Conservation (phyloP, 768 basidiomycete genomes). For the Kwoniella bestiolae region DNA sequence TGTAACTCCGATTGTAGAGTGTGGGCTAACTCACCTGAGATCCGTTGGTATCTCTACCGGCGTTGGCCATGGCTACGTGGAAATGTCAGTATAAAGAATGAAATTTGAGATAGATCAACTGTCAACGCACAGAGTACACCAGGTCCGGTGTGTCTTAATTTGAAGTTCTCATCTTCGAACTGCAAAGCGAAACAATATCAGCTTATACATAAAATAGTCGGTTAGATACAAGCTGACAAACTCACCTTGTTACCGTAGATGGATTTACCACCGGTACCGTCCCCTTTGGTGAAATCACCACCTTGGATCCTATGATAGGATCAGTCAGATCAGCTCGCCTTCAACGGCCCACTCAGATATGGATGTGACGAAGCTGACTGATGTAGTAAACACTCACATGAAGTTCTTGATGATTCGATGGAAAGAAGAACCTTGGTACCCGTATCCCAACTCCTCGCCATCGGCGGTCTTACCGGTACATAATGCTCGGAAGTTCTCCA, state of each 20-base stretch:
- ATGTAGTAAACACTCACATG: constrained; percentile 64
- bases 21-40: constrained; percentile 69
- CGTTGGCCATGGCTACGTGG: constrained; percentile 76
- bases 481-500: constrained; percentile 92
- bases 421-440: constrained; percentile 95
- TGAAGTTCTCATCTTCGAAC: constrained; percentile 98
- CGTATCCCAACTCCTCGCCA: constrained; percentile 76
- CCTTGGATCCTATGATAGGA: constrained; percentile 68
- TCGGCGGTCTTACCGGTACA: constrained; percentile 80
- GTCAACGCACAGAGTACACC: constrained; percentile 61
- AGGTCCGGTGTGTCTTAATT: constrained; percentile 88
- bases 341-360: no score
- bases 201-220: background rate
- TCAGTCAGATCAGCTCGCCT: background rate
- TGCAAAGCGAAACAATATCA: constrained; percentile 38
- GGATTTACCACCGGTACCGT: constrained; percentile 57
- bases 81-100: background rate
- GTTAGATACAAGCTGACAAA: background rate
- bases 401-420: constrained; percentile 94
- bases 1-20: constrained; percentile 4
- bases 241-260: constrained; percentile 58
- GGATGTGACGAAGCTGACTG: no score
- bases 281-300: constrained; percentile 79
- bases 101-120: background rate
- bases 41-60: constrained; percentile 92